A percentile compares a stretch with the other conserved stretches of the same genome.
These are phyloP conservation scores for Lumnitzera littorea DNA, from an alignment of 345 rosid species.

Conservation along the genomic window DNA sequence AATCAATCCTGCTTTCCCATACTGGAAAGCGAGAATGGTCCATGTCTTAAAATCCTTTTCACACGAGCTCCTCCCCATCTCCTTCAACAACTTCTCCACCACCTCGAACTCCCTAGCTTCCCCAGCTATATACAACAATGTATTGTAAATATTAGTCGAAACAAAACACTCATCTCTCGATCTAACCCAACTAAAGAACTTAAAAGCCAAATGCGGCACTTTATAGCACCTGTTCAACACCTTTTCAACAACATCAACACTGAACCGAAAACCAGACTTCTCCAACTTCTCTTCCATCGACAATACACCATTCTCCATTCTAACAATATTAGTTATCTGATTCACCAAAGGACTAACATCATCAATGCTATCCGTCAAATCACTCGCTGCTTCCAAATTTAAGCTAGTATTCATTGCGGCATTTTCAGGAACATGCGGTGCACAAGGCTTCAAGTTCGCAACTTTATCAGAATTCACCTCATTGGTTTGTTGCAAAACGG, in stretches of 20 bases:
- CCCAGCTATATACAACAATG: conserved; percentile 55
- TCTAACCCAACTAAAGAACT: conserved; percentile 72
- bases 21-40: conserved; percentile 57
- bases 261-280: conserved; percentile 31
- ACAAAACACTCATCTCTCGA: conserved; percentile 39
- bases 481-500: conserved; percentile 12
- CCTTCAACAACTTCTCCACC: conserved; percentile 44
- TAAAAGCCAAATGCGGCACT: conserved; percentile 64
- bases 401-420: conserved; percentile 8
- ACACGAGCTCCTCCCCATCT: conserved; percentile 54
- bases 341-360: conserved; percentile 50
- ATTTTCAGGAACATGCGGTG: conserved; percentile 48
- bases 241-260: conserved; percentile 53
- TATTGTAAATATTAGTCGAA: conserved; percentile 43
- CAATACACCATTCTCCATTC: conserved; percentile 25
- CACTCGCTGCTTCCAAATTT: conserved; percentile 3
- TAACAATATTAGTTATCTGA: conserved; percentile 43
- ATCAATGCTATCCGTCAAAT: background rate
- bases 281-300: conserved; percentile 64
- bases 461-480: background rate
- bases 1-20: conserved; percentile 53
- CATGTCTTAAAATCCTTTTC: conserved; percentile 54
- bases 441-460: conserved; percentile 13
- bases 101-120: conserved; percentile 42
- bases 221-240: conserved; percentile 74